Evolutionary conservation across 495 filamentous ascomycete genomes (phyloP), one percentile per base, ranked within the genome.

Genomic region (Mytilinidion resinicola): DNA sequence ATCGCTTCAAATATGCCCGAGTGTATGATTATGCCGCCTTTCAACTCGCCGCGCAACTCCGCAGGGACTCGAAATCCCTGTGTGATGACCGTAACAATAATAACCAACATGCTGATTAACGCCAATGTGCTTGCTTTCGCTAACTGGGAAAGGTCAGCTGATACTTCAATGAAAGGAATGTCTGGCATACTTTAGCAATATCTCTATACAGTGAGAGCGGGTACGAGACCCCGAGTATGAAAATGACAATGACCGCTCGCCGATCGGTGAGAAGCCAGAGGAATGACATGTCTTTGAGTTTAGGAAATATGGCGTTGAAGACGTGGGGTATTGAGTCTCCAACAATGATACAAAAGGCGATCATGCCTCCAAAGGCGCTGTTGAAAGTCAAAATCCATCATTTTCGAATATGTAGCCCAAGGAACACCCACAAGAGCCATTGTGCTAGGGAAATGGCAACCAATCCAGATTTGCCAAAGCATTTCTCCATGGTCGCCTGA

Each of bases 261-360:
- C 93, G 80, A 69, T 95, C 82, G 9, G 86, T 88, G 55, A 97
- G 70, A 52, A 96, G 78, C 74, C 88, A 86, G 15, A 96, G 74
- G 15, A 96, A 85, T 3, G 87, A 79, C 70, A 85, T 82, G n/a
- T 84, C 74, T 37, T 74, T 70, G 34, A 97, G 70, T 7, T 80
- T 81, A 1, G 95, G 93, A 72, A 91, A 95, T 9, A 96, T 66
- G 10, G 91, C 89, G 15, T 75, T 74, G 62, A 96, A 67, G 35
- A 98, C 93, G 71, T 90, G 89, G 0, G 93, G 93, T 64, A 98
- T 96, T 1, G 88, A 88, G 70, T 98, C 93, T 20, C 93, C 93
- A 21, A 98, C 86, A 70, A 98, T 96, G 56, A 98, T 89, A 55
- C 91, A 93, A 73, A 96, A 98, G 19, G 95, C 95, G 41, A 97